Percentiles rank a stretch among this genome's conserved stretches.
phyloP scores from a whole-genome alignment of 352 stramenopile species.

The Nothophytophthora sp. region DNA sequence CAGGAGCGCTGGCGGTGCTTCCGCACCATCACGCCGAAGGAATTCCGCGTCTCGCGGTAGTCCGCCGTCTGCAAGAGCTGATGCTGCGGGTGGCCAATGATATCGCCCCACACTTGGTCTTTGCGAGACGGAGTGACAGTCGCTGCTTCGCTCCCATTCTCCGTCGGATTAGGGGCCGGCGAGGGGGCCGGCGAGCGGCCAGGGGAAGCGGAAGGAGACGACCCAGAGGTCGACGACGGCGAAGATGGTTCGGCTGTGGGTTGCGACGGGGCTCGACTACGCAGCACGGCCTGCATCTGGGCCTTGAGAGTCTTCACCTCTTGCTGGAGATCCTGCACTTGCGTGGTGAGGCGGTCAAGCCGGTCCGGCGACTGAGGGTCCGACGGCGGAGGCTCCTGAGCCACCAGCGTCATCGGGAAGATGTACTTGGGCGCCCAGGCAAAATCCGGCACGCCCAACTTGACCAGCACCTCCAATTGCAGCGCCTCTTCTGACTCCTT shows the following conservation, averaged over 20 bases:
- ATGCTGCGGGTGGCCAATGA: slow-evolving; percentile 20
- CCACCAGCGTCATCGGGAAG: slow-evolving; percentile 15
- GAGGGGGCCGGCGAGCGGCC: not conserved
- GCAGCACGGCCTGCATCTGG: slow-evolving; percentile 22
- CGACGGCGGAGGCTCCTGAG: not conserved
- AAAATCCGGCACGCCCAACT: slow-evolving; percentile 17
- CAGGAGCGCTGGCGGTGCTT: slow-evolving; percentile 31
- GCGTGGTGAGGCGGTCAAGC: slow-evolving; percentile 15
- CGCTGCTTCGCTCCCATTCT: not conserved
- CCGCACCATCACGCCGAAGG: slow-evolving; percentile 12
- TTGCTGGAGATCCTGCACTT: slow-evolving; percentile 27
- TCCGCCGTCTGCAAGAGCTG: slow-evolving; percentile 26
- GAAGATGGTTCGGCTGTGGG: not conserved
- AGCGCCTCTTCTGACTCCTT: slow-evolving; percentile 15
- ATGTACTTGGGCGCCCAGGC: slow-evolving; percentile 25
- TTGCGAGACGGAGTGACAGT: slow-evolving; percentile 6
- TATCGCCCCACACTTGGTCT: slow-evolving; percentile 28
- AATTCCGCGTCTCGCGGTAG: slow-evolving; percentile 22
- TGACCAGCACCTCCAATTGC: slow-evolving; percentile 18
- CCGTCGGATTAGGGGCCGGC: not conserved
- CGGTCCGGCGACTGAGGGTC: slow-evolving; percentile 7
- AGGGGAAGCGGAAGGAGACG: too few relatives aligned
- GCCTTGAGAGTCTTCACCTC: slow-evolving; percentile 26
- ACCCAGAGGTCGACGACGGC: not conserved
- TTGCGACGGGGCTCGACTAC: slow-evolving; percentile 4